Conservation (phyloP, 139 green algal genomes). For the Yamagishiella unicocca region DNA sequence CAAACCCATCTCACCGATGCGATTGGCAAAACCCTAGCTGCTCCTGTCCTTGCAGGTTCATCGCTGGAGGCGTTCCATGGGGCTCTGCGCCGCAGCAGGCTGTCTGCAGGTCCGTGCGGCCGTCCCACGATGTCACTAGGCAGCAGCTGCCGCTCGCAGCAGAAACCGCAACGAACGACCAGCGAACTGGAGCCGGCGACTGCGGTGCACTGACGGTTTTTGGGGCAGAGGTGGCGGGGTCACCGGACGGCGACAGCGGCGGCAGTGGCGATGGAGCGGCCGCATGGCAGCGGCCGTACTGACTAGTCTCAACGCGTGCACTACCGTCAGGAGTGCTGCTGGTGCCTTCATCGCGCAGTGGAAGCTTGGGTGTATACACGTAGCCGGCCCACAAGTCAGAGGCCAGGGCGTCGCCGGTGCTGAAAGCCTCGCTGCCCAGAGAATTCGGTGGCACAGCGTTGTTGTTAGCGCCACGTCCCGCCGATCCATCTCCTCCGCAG, state of each 20-base stretch:
- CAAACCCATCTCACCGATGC: background rate
- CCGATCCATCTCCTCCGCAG: background rate
- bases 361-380: background rate
- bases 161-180: background rate
- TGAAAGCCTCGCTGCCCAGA: background rate
- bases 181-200: background rate
- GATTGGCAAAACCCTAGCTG: background rate
- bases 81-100: no score
- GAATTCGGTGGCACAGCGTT: background rate
- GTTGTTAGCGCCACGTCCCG: background rate
- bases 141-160: background rate
- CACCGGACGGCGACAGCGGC: background rate
- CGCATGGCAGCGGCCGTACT: background rate
- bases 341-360: background rate
- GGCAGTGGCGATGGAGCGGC: no score
- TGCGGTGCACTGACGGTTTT: background rate
- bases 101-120: background rate
- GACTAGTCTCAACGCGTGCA: no score
- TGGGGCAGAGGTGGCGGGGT: background rate
- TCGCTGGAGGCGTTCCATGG: background rate
- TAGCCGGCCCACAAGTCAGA: background rate
- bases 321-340: background rate
- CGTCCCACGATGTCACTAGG: background rate
- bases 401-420: no score
- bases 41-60: background rate